Conservation (phyloP, 2,329 filamentous ascomycete genomes). For the Albifimbria verrucaria region DNA sequence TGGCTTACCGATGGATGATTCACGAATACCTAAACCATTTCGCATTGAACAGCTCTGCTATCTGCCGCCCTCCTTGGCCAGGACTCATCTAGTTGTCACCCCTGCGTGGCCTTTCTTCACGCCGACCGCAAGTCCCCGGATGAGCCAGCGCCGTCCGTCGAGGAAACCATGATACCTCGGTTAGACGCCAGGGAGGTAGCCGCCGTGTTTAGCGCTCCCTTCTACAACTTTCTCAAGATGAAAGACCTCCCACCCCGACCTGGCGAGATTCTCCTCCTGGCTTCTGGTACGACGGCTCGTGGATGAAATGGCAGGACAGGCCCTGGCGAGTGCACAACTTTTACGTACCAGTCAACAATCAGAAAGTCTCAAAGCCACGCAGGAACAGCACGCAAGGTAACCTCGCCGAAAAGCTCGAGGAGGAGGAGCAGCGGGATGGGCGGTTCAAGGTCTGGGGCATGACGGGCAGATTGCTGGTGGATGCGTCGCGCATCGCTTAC, state of each 20-base stretch:
- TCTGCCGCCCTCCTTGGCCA: conserved; percentile 72
- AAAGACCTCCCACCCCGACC: conserved; percentile 49
- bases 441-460: conserved; percentile 91
- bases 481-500: conserved; percentile 83
- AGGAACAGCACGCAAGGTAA: conserved; percentile 38
- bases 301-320: conserved; percentile 74
- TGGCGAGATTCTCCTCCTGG: conserved; percentile 39
- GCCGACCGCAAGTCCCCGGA: conserved; percentile 44
- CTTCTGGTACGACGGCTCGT: conserved; percentile 81
- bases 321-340: conserved; percentile 92
- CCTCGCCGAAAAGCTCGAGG: conserved; percentile 40
- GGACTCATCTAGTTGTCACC: conserved; percentile 72
- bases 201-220: conserved; percentile 86
- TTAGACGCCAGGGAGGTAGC: conserved; percentile 89
- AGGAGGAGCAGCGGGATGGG: conserved; percentile 41
- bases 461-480: conserved; percentile 87
- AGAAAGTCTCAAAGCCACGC: conserved; percentile 63
- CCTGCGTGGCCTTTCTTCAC: conserved; percentile 76
- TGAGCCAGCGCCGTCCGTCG: conserved; percentile 44
- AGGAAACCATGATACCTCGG: conserved; percentile 71
- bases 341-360: conserved; percentile 74
- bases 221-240: conserved; percentile 73
- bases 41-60: conserved; percentile 83
- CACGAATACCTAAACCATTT: conserved; percentile 71
- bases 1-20: conserved; percentile 72